These are phyloP conservation scores for Volutella citrinella DNA, from an alignment of 2,329 filamentous ascomycete species.

Conservation along the genomic window DNA sequence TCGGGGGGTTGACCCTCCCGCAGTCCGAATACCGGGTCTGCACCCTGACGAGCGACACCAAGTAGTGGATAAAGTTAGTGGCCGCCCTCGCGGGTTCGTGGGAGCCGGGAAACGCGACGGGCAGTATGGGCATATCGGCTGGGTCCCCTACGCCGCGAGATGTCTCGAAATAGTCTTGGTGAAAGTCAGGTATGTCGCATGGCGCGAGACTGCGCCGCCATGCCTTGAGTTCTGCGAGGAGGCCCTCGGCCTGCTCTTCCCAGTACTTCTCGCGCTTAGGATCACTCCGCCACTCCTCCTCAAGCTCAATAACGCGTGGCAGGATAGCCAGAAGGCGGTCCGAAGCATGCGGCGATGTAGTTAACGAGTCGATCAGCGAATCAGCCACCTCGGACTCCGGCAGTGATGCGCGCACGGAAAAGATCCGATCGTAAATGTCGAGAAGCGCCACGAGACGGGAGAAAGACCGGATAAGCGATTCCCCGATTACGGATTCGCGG, in stretches of 20 bases:
- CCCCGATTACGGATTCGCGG: slow-evolving; percentile 3
- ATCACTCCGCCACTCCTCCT: slow-evolving; percentile 15
- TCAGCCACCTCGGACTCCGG: slow-evolving; percentile 5
- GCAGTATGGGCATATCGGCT: not conserved
- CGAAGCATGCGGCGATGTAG: not conserved
- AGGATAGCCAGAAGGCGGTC: slow-evolving; percentile 14
- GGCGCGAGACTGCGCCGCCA: slow-evolving; percentile 6
- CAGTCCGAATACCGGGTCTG: slow-evolving; percentile 12
- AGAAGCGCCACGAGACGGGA: slow-evolving; percentile 14
- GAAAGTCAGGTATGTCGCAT: slow-evolving; percentile 6
- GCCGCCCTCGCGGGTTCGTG: slow-evolving; percentile 14
- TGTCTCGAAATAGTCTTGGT: not conserved
- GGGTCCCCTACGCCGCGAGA: not conserved
- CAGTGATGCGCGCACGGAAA: slow-evolving; percentile 10
- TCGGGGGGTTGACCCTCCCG: not conserved
- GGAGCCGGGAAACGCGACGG: too few relatives aligned
- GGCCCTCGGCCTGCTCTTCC: slow-evolving; percentile 4
- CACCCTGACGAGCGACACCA: slow-evolving; percentile 11
- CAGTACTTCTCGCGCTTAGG: slow-evolving; percentile 5
- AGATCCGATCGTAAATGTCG: slow-evolving; percentile 16
- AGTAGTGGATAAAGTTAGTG: slow-evolving; percentile 14
- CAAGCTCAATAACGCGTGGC: slow-evolving; percentile 11
- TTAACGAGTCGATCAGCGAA: slow-evolving; percentile 5
- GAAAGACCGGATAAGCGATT: slow-evolving; percentile 14
- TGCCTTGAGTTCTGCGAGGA: slow-evolving; percentile 9